Base-by-base conservation (phyloP, 108 stramenopile genomes). In the Nannochloropsis granulata region DNA sequence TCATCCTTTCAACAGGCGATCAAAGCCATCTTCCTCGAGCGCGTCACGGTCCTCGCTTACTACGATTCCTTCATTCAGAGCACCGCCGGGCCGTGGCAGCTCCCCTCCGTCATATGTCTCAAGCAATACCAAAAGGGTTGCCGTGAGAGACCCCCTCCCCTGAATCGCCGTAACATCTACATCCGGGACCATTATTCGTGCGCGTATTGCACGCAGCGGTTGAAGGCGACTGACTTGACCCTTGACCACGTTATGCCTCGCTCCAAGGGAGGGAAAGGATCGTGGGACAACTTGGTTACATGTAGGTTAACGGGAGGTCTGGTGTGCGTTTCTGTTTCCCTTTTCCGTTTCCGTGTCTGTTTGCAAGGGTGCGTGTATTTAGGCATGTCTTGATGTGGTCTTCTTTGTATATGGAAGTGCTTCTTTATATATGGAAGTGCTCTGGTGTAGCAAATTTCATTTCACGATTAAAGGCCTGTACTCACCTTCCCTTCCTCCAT, bases 21-120 rank as follows among this genome's bases (percentile, higher is more conserved):
- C 21, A 91, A 90, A 85, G 90, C 90, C 14, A 89, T 90, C 21
- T 91, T 88, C 44, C 83, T 83, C 56, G 87, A 89, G 25, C 88
- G 88, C 43, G 90, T 90, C 23, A 44, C 44, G 23, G 90, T 91
- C 12, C 80, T 91, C 34, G 85, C 88, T 42, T 81, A 84, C 44
- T 85, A 91, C 83, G 90, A 90, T 78, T 44, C 45, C 9, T 25
- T 25, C 14, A 71, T 90, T 23, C 90, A 87, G 8, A 84, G 84
- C 45, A 26, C 87, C 10, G 24, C 87, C 44, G 26, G 43, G 21
- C 78, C 44, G 56, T 79, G 87, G 8, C 43, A 80, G 42, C 84
- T 90, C 24, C 90, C 90, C 12, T 85, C 87, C 84, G 90, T 90
- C 16, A 84, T 90, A 14, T 89, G 84, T 12, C 87, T 90, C 12